phyloP scores from a whole-genome alignment of 2,329 filamentous ascomycete genomes.

The Thelonectria discophora region DNA sequence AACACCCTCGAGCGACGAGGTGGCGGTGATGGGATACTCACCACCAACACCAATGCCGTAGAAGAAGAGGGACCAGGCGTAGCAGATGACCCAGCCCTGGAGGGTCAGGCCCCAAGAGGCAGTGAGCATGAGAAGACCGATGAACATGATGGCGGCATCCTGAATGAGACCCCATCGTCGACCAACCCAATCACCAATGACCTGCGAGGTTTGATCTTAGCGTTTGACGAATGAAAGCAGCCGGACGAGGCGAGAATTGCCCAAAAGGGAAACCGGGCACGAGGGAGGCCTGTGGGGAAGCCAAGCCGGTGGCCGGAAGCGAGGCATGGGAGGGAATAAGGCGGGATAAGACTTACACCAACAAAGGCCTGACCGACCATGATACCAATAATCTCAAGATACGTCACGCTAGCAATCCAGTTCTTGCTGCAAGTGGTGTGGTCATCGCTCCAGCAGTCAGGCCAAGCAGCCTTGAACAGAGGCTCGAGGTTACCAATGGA shows the following conservation, averaged over 20 bases:
- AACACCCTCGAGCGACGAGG: slow-evolving; percentile 91
- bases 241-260: slow-evolving; percentile 13
- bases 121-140: slow-evolving; percentile 91
- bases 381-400: slow-evolving; percentile 93
- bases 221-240: slow-evolving; percentile 23
- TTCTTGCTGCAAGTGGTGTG: slow-evolving; percentile 74
- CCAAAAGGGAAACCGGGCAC: slow-evolving; percentile 10
- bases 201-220: slow-evolving; percentile 44
- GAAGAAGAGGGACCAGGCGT: slow-evolving; percentile 94
- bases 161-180: slow-evolving; percentile 96
- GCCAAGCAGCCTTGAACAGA: slow-evolving; percentile 80
- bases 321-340: background rate
- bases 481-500: slow-evolving; percentile 94
- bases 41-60: slow-evolving; percentile 73
- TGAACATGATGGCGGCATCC: slow-evolving; percentile 91
- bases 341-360: slow-evolving; percentile 64
- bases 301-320: background rate
- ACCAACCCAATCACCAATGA: slow-evolving; percentile 78
- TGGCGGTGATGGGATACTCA: slow-evolving; percentile 97
- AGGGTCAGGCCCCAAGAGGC: slow-evolving; percentile 87
- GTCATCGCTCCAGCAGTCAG: slow-evolving; percentile 75
- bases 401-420: slow-evolving; percentile 86
- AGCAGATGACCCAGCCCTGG: slow-evolving; percentile 97
- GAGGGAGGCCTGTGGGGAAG: slow-evolving; percentile 9
- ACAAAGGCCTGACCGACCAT: slow-evolving; percentile 92